These are phyloP conservation scores for Debaryomycetaceae sp. DNA, from an alignment of 1,139 yeast genomes.

Conservation along the genomic window DNA sequence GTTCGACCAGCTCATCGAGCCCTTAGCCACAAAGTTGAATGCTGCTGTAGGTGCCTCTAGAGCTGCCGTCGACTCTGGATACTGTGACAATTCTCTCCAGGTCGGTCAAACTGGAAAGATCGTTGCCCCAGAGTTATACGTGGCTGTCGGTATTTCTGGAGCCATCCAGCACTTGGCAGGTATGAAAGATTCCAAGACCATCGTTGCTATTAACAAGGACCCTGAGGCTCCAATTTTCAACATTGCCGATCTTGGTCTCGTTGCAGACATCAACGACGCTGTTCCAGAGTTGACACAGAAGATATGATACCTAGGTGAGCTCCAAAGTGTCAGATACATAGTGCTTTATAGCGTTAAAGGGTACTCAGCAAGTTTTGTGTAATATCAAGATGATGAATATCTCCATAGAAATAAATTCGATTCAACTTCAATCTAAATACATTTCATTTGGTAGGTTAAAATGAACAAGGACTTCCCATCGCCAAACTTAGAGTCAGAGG, in stretches of 20 bases:
- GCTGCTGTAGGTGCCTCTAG: slow-evolving; percentile 98
- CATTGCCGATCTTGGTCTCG: slow-evolving; percentile 85
- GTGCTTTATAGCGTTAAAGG: neutral
- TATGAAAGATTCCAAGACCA: slow-evolving; percentile 92
- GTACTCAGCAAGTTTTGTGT: neutral
- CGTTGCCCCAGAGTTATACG: slow-evolving; percentile 91
- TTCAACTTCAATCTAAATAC: neutral
- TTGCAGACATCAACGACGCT: slow-evolving; percentile 81
- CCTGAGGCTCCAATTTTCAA: slow-evolving; percentile 92
- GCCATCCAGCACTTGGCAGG: slow-evolving; percentile 99
- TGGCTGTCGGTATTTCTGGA: slow-evolving; percentile 94
- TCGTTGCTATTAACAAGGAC: slow-evolving; percentile 93
- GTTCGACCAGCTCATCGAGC: slow-evolving; percentile 72
- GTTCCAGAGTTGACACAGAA: slow-evolving; percentile 86
- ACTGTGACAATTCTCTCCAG: slow-evolving; percentile 94
- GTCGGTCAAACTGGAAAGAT: slow-evolving; percentile 98
- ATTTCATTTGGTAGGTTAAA: neutral
- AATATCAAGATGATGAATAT: neutral
- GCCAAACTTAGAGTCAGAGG: slow-evolving; percentile 2
- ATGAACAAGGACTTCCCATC: slow-evolving; percentile 3
- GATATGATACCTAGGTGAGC: slow-evolving; percentile 27
- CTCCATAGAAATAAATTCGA: neutral
- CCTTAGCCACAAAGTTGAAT: slow-evolving; percentile 77
- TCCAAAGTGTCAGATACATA: neutral
- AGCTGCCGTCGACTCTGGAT: slow-evolving; percentile 96